Percentiles rank a stretch among this genome's conserved stretches.
These are phyloP conservation scores for Pistacia atlantica DNA, from an alignment of 345 rosid species.

Conservation along the genomic window DNA sequence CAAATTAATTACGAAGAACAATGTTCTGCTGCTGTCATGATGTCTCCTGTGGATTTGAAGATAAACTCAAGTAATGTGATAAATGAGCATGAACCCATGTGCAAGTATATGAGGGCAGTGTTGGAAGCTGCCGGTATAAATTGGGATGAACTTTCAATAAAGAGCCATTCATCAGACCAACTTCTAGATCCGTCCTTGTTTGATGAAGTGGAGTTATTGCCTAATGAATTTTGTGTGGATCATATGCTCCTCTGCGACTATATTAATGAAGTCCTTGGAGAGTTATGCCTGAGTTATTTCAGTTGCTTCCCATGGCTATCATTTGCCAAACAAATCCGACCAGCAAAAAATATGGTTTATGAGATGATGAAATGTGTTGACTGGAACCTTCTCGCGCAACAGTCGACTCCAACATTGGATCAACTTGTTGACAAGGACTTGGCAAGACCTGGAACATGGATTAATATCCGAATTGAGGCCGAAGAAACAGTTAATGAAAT, in stretches of 20 bases:
- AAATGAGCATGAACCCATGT: conserved; percentile 34
- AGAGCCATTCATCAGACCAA: conserved; percentile 40
- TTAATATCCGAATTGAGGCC: conserved; percentile 37
- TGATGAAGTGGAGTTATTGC: conserved; percentile 33
- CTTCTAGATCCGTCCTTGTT: conserved; percentile 43
- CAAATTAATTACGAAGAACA: conserved; percentile 30
- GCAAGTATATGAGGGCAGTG: conserved; percentile 39
- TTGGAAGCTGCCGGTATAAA: conserved; percentile 46
- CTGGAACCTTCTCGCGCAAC: conserved; percentile 35
- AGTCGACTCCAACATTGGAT: conserved; percentile 37
- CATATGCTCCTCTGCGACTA: conserved; percentile 53
- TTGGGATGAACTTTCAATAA: conserved; percentile 55
- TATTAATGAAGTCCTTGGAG: conserved; percentile 58
- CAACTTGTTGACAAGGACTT: conserved; percentile 53
- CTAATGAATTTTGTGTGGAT: conserved; percentile 23
- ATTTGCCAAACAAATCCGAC: conserved; percentile 30
- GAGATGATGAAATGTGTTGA: conserved; percentile 57
- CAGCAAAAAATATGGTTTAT: conserved; percentile 30
- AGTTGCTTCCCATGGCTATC: conserved; percentile 45
- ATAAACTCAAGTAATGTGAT: neutral
- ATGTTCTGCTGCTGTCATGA: conserved; percentile 8
- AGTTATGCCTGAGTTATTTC: conserved; percentile 33
- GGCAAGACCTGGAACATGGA: conserved; percentile 50
- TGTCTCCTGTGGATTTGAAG: conserved; percentile 20
- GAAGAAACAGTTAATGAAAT: conserved; percentile 52